These are phyloP conservation scores for Cryomyces minteri DNA, from an alignment of 495 filamentous ascomycete species.

Conservation along the genomic window DNA sequence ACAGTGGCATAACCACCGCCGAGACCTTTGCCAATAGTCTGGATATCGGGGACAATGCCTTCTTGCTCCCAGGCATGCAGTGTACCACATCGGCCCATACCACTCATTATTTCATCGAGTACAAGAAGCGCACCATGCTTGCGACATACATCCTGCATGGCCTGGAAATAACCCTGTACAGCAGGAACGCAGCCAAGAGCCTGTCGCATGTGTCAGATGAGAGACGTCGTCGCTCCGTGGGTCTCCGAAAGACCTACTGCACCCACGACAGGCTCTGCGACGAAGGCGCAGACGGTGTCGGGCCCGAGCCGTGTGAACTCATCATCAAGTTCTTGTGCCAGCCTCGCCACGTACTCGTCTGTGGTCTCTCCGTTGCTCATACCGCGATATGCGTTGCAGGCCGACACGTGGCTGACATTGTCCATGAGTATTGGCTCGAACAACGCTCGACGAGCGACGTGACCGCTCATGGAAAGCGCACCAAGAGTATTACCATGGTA, in stretches of 20 bases:
- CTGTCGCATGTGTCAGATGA: not conserved
- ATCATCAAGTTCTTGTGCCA: constrained; percentile 49
- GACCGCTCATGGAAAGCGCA: constrained; percentile 42
- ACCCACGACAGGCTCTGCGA: constrained; percentile 54
- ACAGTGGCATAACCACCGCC: constrained; percentile 24
- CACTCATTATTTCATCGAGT: constrained; percentile 28
- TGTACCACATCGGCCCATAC: constrained; percentile 22
- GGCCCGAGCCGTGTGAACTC: constrained; percentile 58
- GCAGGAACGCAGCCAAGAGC: constrained; percentile 25
- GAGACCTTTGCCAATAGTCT: constrained; percentile 25
- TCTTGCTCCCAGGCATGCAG: constrained; percentile 25
- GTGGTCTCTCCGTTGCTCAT: constrained; percentile 15
- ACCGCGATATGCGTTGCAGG: constrained; percentile 48
- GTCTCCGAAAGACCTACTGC: constrained; percentile 20
- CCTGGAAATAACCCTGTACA: constrained; percentile 21
- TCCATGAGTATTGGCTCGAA: constrained; percentile 46
- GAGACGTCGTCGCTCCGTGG: not conserved
- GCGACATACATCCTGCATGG: constrained; percentile 22
- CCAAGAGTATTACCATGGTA: constrained; percentile 65
- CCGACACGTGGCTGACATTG: constrained; percentile 44
- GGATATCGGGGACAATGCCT: constrained; percentile 21
- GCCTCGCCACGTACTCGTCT: constrained; percentile 31
- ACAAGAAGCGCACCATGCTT: constrained; percentile 24
- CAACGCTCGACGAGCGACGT: constrained; percentile 38
- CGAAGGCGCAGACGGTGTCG: constrained; percentile 54